These are phyloP conservation scores for Vanderwaltozyma yarrowii DNA, from an alignment of 805 yeast genomes.

Conservation along the genomic window DNA sequence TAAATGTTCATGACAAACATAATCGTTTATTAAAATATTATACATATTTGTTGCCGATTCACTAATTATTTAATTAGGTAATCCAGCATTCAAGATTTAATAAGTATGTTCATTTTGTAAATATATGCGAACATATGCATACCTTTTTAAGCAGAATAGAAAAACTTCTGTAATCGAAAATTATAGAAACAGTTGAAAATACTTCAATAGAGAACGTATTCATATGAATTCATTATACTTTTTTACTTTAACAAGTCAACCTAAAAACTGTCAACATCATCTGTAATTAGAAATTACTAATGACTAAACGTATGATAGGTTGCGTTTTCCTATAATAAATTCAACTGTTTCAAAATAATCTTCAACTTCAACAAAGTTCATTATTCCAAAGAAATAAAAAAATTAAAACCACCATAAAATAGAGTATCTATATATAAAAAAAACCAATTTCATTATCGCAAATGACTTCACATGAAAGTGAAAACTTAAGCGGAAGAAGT, in stretches of 20 bases:
- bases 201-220: background rate
- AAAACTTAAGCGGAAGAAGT: slow-evolving; percentile 32
- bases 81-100: too few relatives aligned
- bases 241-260: background rate
- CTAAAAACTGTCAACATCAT: background rate
- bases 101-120: too few relatives aligned
- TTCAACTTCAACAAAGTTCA: slow-evolving; percentile 4
- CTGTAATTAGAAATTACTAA: background rate
- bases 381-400: background rate
- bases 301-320: background rate
- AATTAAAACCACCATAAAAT: background rate
- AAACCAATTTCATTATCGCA: background rate
- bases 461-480: too few relatives aligned
- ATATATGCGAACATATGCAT: too few relatives aligned
- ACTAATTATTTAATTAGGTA: too few relatives aligned
- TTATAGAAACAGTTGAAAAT: too few relatives aligned
- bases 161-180: background rate
- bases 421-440: too few relatives aligned
- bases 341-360: background rate
- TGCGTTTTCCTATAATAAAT: background rate
- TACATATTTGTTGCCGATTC: too few relatives aligned
- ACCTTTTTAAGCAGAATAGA: too few relatives aligned
- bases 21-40: too few relatives aligned
- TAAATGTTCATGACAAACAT: too few relatives aligned
- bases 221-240: too few relatives aligned